Percentiles rank a stretch among this genome's conserved stretches.
Conservation (phyloP, 2,329 filamentous ascomycete genomes). For the Aspergillus versicolor region DNA sequence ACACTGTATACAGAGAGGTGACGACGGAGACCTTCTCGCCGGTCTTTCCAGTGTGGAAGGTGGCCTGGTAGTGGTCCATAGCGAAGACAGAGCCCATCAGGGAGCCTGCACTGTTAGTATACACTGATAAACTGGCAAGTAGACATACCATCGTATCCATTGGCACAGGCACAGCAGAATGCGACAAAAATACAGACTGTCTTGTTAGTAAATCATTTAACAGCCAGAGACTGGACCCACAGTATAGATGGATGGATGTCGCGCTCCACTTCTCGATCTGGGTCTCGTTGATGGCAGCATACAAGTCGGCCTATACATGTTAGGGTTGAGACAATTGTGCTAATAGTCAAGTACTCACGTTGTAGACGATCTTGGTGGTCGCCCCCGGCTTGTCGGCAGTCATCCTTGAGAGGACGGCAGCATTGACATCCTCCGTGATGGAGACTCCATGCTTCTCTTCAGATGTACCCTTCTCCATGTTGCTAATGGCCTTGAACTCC, state of each 20-base stretch:
- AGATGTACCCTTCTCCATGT: not conserved
- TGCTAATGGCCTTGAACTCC: not conserved
- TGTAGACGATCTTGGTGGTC: constrained; percentile 7
- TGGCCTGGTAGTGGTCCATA: constrained; percentile 37
- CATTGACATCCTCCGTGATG: not conserved
- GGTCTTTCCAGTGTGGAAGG: constrained; percentile 40
- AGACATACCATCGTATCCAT: constrained; percentile 29
- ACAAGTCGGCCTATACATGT: constrained; percentile 41
- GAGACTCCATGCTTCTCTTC: constrained; percentile 10
- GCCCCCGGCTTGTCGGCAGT: constrained; percentile 6
- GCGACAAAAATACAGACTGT: constrained; percentile 46
- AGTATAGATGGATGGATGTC: constrained; percentile 30
- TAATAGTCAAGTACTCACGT: not conserved
- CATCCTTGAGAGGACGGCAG: not conserved
- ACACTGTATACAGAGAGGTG: constrained; percentile 51
- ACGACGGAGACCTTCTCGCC: constrained; percentile 43
- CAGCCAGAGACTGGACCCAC: constrained; percentile 15
- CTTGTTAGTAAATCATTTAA: constrained; percentile 16
- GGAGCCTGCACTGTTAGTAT: constrained; percentile 13
- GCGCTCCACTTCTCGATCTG: constrained; percentile 39
- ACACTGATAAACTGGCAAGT: not conserved
- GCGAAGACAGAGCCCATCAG: constrained; percentile 32
- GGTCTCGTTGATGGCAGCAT: constrained; percentile 48
- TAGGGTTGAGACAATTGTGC: too few relatives aligned
- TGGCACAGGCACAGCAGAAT: constrained; percentile 34